Base-by-base conservation (phyloP, 331 rosid species). In the Malus hybrid region DNA sequence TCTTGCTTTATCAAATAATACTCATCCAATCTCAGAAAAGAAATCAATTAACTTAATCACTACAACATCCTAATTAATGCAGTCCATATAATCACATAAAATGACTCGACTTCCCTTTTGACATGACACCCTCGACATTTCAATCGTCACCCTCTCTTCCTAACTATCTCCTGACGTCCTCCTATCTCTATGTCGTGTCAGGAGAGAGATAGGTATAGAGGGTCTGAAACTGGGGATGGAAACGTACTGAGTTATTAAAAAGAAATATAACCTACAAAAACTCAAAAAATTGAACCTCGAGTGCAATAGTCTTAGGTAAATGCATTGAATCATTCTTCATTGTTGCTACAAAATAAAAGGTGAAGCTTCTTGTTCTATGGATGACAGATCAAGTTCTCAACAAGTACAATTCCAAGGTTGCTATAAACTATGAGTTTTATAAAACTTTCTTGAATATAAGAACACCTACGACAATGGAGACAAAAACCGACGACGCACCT, bases 401-500 rank as follows among this genome's bases (percentile, higher is more conserved):
- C 70, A 67, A 50, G 34, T 57, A 44, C 60, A 63, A 12, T 70
- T 42, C 42, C 11, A 27, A 3, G 60, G 46, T 55, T 11, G 16
- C 68, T 83, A 88, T 20, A 76, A 81, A 76, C 31, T 50, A 61
- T 32, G 18, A 61, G 48, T 71, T 67, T 24, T 32, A 19, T 48
- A 81, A 10, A 63, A 85, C 29, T 74, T 81, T 89, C 20, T 69
- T 67, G 76, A 79, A 87, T 46, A 83, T n/a, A 79, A 87, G 77
- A 77, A 86, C 86, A 63, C 92, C 86, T 8, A 82, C 67, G 39
- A 80, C 56, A 68, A 88, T 67, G 55, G 88, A 83, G 62, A 76
- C 82, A 18, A 90, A 83, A 78, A 70, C 70, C 20, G 78, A 69
- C 22, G 71, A 70, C 10, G 83, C 97, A 67, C 97, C 97, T 77